Evolutionary conservation across 2,329 filamentous ascomycete genomes (phyloP), one percentile per base, ranked within the genome.

Genomic region (Trichothecium sympodiale): DNA sequence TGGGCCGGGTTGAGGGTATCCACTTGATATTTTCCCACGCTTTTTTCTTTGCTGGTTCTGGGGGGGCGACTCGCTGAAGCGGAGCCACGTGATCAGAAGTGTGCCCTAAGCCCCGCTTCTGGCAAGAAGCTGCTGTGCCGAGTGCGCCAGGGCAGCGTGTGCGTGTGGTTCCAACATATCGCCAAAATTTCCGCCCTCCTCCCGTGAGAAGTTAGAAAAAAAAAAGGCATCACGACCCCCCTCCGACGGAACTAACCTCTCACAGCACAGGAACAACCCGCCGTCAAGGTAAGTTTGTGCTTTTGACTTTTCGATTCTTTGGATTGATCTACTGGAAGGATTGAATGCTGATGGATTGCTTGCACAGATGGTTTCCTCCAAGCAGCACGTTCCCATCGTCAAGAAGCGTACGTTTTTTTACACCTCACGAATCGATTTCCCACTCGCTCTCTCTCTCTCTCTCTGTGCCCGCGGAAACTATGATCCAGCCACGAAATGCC

Each of bases 321-420:
- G 29, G n/a, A 23, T 26, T 17, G 34, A 40, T 32, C 33, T 8
- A 13, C 14, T 25, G 31, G 36, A 43, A 43, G 48, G 44, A 56
- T 60, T 48, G 60, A 49, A 43, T 51, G 46, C 38, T 37, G 46
- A 44, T 60, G n/a, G n/a, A 42, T 39, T 40, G 33, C 38, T 26
- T 31, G n/a, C n/a, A n/a, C 51, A 89, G 88, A 96, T 96, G 91
- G 87, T 89, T 77, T 78, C 88, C 82, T 84, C 89, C 71, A 94
- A 93, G 84, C 93, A 94, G 78, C 91, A 96, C 72, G 80, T 96
- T 64, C 82, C 88, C 61, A 98, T 98, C 78, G 85, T 98, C 64
- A 98, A 98, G 86, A 98, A 98, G 87, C 87, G 87, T 94, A 89
- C 63, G 86, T 87, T 59, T 52, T 34, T 27, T 30, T 18, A 13